Conservation (phyloP, 2,329 filamentous ascomycete species). For the Exophiala oligosperma region DNA sequence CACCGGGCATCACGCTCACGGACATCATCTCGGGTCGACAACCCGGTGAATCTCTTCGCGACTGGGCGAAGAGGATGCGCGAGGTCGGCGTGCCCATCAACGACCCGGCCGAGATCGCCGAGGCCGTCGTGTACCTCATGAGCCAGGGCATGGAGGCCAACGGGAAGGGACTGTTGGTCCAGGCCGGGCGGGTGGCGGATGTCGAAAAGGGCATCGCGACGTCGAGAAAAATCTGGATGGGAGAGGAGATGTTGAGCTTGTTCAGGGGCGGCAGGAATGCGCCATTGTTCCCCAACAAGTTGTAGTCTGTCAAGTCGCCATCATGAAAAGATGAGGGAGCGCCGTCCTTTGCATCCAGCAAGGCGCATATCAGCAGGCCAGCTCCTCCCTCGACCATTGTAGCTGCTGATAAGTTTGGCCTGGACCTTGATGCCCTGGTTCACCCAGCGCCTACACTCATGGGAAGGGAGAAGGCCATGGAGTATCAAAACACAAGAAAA, state of each 20-base stretch:
- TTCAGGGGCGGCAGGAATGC: conserved; percentile 46
- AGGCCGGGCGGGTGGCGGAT: conserved; percentile 45
- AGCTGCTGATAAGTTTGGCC: too few species aligned
- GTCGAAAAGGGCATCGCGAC: conserved; percentile 49
- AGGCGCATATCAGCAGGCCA: background rate
- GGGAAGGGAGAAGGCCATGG: too few species aligned
- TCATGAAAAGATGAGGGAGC: background rate
- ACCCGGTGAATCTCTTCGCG: conserved; percentile 36
- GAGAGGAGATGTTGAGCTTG: conserved; percentile 51
- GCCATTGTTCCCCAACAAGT: conserved; percentile 32
- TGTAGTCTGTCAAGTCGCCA: conserved; percentile 13
- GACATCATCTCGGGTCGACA: conserved; percentile 42
- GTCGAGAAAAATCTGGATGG: conserved; percentile 49
- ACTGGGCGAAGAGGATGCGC: conserved; percentile 47
- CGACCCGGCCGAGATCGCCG: conserved; percentile 44
- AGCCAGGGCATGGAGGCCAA: conserved; percentile 45
- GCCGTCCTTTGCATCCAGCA: background rate
- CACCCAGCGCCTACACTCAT: too few species aligned
- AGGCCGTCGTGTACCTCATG: conserved; percentile 48
- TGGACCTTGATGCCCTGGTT: too few species aligned
- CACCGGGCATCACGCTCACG: conserved; percentile 51
- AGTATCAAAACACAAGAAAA: too few species aligned
- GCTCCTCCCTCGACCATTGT: too few species aligned
- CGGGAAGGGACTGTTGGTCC: conserved; percentile 48
- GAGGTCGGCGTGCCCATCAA: conserved; percentile 49